phyloP scores from a whole-genome alignment of 441 rosid genomes.

The Adansonia gregorii region DNA sequence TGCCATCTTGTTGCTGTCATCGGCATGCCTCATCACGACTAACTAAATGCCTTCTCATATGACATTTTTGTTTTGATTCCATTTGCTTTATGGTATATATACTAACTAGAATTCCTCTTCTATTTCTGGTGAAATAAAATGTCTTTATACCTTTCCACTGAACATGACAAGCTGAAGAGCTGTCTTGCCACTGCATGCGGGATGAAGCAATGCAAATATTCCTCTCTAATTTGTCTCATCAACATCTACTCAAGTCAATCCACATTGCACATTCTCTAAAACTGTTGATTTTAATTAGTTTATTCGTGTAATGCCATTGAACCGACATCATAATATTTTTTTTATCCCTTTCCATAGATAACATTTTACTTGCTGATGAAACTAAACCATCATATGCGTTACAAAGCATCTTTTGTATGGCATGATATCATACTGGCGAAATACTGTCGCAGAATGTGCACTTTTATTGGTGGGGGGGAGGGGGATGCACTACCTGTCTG shows the following conservation, averaged over 20 bases:
- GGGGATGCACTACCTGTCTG: background rate
- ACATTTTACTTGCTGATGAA: background rate
- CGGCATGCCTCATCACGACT: background rate
- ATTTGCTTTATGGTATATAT: no score
- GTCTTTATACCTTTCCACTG: background rate
- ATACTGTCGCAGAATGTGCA: background rate
- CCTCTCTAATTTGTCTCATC: slow-evolving; percentile 12
- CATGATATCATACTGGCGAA: background rate
- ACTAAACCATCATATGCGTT: background rate
- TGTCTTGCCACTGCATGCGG: background rate
- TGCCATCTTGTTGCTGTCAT: slow-evolving; percentile 16
- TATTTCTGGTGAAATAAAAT: slow-evolving; percentile 17
- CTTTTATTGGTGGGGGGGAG: slow-evolving; percentile 3
- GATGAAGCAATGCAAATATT: background rate
- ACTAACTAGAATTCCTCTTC: background rate
- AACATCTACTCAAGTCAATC: background rate
- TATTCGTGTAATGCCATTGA: background rate
- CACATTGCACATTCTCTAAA: background rate
- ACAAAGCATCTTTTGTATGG: background rate
- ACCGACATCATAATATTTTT: background rate
- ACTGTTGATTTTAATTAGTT: background rate
- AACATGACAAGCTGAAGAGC: background rate
- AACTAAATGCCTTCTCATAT: background rate
- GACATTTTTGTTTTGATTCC: background rate
- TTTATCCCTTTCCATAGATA: background rate